Percentiles rank a stretch among this genome's conserved stretches.
Conservation (phyloP, 352 stramenopile genomes). For the Globisporangium cylindrosporum region DNA sequence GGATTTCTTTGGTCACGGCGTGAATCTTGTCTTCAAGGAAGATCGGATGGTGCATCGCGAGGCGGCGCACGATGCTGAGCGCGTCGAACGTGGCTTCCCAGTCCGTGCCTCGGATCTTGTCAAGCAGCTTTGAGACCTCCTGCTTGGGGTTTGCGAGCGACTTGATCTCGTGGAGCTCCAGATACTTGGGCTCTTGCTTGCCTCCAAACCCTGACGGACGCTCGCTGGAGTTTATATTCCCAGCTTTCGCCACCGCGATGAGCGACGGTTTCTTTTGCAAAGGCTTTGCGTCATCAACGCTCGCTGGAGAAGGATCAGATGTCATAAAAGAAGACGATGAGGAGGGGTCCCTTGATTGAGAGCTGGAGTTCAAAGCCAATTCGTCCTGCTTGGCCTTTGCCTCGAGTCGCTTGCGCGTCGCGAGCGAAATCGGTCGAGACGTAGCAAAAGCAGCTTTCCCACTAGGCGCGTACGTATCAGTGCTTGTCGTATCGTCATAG, state of each 20-base stretch:
- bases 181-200: constrained; percentile 66
- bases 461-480: constrained; percentile 1
- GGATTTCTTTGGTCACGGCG: constrained; percentile 38
- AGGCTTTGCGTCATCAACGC: background rate
- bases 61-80: constrained; percentile 51
- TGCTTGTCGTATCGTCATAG: background rate
- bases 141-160: constrained; percentile 60
- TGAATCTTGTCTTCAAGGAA: constrained; percentile 52
- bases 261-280: constrained; percentile 4
- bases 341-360: background rate
- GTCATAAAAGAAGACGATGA: background rate
- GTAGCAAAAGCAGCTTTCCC: background rate
- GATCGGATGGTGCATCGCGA: constrained; percentile 46
- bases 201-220: constrained; percentile 18
- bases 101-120: constrained; percentile 35
- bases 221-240: background rate
- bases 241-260: background rate
- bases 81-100: constrained; percentile 71
- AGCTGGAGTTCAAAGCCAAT: background rate
- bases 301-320: background rate
- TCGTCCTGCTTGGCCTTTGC: constrained; percentile 51
- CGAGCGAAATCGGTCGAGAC: constrained; percentile 28
- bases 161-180: constrained; percentile 57
- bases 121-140: constrained; percentile 35
- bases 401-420: constrained; percentile 62